Percentiles rank a stretch among this genome's conserved stretches.
Conservation (phyloP, 129 eudicot species). For the Flaveria sonorensis region DNA sequence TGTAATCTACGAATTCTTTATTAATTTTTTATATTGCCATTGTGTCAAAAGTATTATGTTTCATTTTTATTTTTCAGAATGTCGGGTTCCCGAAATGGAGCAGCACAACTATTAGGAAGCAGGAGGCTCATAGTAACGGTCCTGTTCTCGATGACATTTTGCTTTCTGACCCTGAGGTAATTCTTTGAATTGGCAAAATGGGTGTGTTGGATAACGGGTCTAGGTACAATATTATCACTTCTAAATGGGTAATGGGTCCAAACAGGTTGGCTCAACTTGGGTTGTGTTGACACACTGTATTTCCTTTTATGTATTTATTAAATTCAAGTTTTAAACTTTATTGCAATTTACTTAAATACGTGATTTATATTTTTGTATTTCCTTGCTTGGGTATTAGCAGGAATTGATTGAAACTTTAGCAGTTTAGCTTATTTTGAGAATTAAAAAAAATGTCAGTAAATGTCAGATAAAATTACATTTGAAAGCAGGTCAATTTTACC, state of each 20-base stretch:
- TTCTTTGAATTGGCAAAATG: background rate
- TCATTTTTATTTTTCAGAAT: slow-evolving; percentile 45
- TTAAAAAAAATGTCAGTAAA: background rate
- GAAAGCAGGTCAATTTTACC: background rate
- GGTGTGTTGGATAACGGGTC: background rate
- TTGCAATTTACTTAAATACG: background rate
- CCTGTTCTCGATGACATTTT: slow-evolving; percentile 89
- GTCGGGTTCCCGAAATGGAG: slow-evolving; percentile 90
- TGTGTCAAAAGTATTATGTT: background rate
- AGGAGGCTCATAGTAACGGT: slow-evolving; percentile 91
- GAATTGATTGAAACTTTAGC: too few species aligned
- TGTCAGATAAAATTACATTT: background rate
- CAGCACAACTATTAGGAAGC: slow-evolving; percentile 88
- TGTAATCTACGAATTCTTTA: slow-evolving; percentile 32
- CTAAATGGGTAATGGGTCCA: background rate
- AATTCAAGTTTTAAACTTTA: background rate
- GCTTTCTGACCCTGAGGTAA: slow-evolving; percentile 83
- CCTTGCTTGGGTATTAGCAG: too few species aligned
- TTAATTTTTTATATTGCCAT: slow-evolving; percentile 6
- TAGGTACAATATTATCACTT: background rate
- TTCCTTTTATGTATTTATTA: too few species aligned
- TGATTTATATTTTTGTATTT: too few species aligned
- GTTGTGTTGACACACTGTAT: background rate
- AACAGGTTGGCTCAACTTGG: background rate
- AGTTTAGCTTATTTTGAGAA: background rate